A percentile compares a stretch with the other conserved stretches of the same genome.
These are phyloP conservation scores for Rhizopus arrhizus DNA, from an alignment of 371 early-diverging fungal species.

Conservation along the genomic window DNA sequence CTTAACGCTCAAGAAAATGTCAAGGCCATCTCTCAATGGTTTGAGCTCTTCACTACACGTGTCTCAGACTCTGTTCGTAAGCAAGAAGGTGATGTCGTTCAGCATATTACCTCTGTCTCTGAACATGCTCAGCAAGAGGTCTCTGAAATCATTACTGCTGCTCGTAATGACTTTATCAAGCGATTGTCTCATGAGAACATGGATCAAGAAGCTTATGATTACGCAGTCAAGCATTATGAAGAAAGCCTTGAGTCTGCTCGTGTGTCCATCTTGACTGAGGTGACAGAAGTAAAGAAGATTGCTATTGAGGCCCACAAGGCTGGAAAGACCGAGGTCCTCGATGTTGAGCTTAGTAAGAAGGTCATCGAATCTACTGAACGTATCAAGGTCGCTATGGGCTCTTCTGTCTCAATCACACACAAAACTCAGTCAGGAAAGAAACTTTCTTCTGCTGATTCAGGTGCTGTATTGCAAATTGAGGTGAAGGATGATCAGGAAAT, in stretches of 20 bases:
- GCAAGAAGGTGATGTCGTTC: conserved; percentile 11
- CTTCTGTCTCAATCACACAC: conserved; percentile 25
- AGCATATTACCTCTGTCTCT: conserved; percentile 12
- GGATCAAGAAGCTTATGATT: conserved; percentile 29
- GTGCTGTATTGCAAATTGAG: conserved; percentile 19
- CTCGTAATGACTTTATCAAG: conserved; percentile 33
- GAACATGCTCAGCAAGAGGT: conserved; percentile 35
- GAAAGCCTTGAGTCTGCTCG: conserved; percentile 28
- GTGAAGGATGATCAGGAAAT: conserved; percentile 29
- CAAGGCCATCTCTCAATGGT: conserved; percentile 30
- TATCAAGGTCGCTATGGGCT: conserved; percentile 32
- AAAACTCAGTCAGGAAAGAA: conserved; percentile 9
- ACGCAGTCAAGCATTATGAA: conserved; percentile 37
- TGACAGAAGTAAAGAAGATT: conserved; percentile 32
- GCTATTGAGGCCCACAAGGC: conserved; percentile 29
- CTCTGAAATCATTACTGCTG: conserved; percentile 25
- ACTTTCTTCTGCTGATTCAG: background rate
- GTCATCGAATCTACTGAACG: conserved; percentile 13
- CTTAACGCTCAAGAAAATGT: conserved; percentile 32
- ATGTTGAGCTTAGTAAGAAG: conserved; percentile 21
- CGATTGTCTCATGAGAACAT: conserved; percentile 27
- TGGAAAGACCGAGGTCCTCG: conserved; percentile 20
- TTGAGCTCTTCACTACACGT: conserved; percentile 28
- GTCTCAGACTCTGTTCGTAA: conserved; percentile 15
- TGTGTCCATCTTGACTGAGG: conserved; percentile 23